Conservation (phyloP, 2,329 filamentous ascomycete species). For the Trichoderma sp. region DNA sequence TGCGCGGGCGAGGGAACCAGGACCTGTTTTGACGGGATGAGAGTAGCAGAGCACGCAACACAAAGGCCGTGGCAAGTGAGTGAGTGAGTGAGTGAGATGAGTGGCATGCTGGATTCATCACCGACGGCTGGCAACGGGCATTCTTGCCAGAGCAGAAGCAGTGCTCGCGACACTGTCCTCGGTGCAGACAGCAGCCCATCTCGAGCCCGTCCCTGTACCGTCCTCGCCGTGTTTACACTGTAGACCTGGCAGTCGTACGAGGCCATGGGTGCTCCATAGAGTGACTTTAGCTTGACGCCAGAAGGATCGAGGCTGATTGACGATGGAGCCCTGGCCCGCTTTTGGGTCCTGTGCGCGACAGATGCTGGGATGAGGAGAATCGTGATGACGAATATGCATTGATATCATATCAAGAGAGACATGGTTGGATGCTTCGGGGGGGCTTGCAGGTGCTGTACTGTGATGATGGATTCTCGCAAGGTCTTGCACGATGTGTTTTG, state of each 20-base stretch:
- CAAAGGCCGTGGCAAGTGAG: not conserved
- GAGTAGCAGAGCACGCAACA: not conserved
- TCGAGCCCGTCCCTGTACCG: not conserved
- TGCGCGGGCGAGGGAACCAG: not conserved
- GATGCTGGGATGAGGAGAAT: not conserved
- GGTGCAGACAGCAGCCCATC: not conserved
- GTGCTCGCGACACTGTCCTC: not conserved
- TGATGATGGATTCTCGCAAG: not conserved
- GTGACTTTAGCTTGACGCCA: constrained; percentile 12
- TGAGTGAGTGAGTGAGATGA: not conserved
- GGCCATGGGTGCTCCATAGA: not conserved
- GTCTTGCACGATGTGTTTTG: no score
- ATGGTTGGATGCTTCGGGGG: not conserved
- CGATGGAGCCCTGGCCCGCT: constrained; percentile 13
- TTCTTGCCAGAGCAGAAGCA: not conserved
- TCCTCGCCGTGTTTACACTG: not conserved
- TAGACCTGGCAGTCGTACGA: constrained; percentile 2
- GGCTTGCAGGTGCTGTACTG: not conserved
- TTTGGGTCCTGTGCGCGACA: not conserved
- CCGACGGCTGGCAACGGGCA: not conserved
- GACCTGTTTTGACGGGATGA: not conserved
- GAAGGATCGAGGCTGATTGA: constrained; percentile 18
- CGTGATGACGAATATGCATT: not conserved
- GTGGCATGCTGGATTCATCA: not conserved
- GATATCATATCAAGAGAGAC: not conserved